Evolutionary conservation across 1,284 basidiomycete species (phyloP), one percentile per base, ranked within the genome.

Genomic region (Melampsora larici-populina): DNA sequence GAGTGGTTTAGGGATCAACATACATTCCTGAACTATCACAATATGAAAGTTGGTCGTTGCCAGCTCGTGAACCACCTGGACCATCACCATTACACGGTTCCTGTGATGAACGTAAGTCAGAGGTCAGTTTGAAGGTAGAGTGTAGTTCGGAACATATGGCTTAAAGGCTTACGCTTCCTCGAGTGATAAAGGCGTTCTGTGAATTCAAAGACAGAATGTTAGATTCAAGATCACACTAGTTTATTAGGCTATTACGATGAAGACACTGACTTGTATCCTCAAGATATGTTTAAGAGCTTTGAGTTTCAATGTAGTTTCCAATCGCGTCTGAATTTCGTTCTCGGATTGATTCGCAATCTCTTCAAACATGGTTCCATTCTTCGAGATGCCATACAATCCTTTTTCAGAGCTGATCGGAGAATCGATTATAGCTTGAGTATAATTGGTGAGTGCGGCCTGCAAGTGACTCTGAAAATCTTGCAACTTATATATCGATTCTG

Each of bases 21-120:
- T 51, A 74, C 72, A 76, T 76, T 68, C 73, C 73, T n/a, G 67
- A 55, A 43, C 60, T 43, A n/a, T 62, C 73, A 67, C 73, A 76
- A 33, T 76, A 69, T 8, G 73, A 76, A 8, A 76, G 66, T 21
- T 62, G 49, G 24, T 66, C 73, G 6, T 51, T 15, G 29, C 26
- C 66, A 31, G 21, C 62, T 29, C 55, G 55, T 31, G 73, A 40
- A 17, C 73, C 73, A 33, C 51, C 63, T n/a, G 51, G 73, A 29
- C 73, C 73, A 62, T 76, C 73, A 46, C 73, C 66, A 60, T 76
- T 33, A 31, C 73, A 76, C 6, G 65, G 49, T 49, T 68, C 46
- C 73, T 76, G 21, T 17, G 51, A 31, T 31, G 8, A 13, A 13
- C 29, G 5, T 21, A 26, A 49, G 29, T 43, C 9, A 9, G 3